Percentiles rank a stretch among this genome's conserved stretches.
These are phyloP conservation scores for Guyanaporus albipodus DNA, from an alignment of 768 basidiomycete genomes.

Conservation along the genomic window DNA sequence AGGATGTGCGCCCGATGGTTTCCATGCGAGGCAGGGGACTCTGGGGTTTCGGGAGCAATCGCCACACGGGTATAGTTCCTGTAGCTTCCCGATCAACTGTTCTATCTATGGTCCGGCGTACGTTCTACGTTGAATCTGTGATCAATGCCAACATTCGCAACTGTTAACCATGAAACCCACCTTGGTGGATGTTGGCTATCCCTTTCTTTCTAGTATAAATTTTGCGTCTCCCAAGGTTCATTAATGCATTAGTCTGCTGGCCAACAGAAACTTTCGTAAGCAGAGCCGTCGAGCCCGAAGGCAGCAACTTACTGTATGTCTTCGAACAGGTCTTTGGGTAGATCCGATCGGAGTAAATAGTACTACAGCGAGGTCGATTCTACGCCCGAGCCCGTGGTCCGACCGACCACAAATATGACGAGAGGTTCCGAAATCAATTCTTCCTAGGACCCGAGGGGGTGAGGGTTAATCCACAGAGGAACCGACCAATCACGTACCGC, in stretches of 20 bases:
- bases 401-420: slow-evolving; percentile 73
- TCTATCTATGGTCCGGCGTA: slow-evolving; percentile 60
- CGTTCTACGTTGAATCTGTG: slow-evolving; percentile 57
- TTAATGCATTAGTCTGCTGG: slow-evolving; percentile 64
- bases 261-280: slow-evolving; percentile 92
- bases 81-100: slow-evolving; percentile 41
- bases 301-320: slow-evolving; percentile 71
- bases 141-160: slow-evolving; percentile 1
- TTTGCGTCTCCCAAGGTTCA: slow-evolving; percentile 63
- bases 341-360: slow-evolving; percentile 67
- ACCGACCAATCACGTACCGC: slow-evolving; percentile 14
- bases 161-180: slow-evolving; percentile 37
- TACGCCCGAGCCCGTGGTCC: slow-evolving; percentile 80
- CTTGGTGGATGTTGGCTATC: slow-evolving; percentile 85
- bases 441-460: no score
- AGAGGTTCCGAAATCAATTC: slow-evolving; percentile 63
- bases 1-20: not conserved
- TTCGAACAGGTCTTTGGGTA: slow-evolving; percentile 77
- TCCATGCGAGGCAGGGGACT: slow-evolving; percentile 31
- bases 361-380: slow-evolving; percentile 77
- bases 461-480: not conserved
- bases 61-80: slow-evolving; percentile 51
- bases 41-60: slow-evolving; percentile 20
- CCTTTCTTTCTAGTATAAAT: slow-evolving; percentile 71
- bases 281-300: slow-evolving; percentile 82